These are phyloP conservation scores for Ascoidea tarda DNA, from an alignment of 805 yeast genomes.

Conservation along the genomic window DNA sequence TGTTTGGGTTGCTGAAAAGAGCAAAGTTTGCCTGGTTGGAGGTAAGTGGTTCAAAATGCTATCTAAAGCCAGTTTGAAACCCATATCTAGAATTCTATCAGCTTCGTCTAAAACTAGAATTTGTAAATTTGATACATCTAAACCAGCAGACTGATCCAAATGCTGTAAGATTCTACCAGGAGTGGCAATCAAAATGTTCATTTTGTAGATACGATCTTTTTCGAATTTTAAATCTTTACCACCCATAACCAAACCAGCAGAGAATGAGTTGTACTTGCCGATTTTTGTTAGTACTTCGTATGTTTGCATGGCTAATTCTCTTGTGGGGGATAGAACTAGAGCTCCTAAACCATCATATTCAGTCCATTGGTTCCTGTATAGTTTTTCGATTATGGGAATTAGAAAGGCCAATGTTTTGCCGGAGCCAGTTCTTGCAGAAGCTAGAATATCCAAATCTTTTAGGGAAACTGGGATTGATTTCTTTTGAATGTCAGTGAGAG, in stretches of 20 bases:
- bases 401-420: constrained; percentile 85
- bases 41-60: constrained; percentile 70
- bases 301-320: constrained; percentile 84
- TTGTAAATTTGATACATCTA: constrained; percentile 63
- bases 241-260: constrained; percentile 88
- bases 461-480: constrained; percentile 64
- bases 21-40: constrained; percentile 64
- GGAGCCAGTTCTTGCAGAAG: constrained; percentile 75
- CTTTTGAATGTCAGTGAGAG: constrained; percentile 77
- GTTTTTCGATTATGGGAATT: constrained; percentile 63
- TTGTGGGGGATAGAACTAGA: constrained; percentile 76
- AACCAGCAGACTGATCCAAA: constrained; percentile 76
- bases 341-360: constrained; percentile 86
- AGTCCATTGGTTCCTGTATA: constrained; percentile 60
- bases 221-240: constrained; percentile 82
- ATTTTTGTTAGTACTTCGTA: constrained; percentile 77
- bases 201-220: constrained; percentile 60
- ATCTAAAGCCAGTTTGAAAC: constrained; percentile 73
- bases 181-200: constrained; percentile 79
- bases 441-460: constrained; percentile 68
- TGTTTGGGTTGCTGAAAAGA: constrained; percentile 85
- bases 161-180: constrained; percentile 89
- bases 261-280: constrained; percentile 59
- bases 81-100: constrained; percentile 88
- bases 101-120: constrained; percentile 82